Percentiles rank a stretch among this genome's conserved stretches.
These are phyloP conservation scores for Auriculariales sp. DNA, from an alignment of 768 basidiomycete genomes.

Conservation along the genomic window DNA sequence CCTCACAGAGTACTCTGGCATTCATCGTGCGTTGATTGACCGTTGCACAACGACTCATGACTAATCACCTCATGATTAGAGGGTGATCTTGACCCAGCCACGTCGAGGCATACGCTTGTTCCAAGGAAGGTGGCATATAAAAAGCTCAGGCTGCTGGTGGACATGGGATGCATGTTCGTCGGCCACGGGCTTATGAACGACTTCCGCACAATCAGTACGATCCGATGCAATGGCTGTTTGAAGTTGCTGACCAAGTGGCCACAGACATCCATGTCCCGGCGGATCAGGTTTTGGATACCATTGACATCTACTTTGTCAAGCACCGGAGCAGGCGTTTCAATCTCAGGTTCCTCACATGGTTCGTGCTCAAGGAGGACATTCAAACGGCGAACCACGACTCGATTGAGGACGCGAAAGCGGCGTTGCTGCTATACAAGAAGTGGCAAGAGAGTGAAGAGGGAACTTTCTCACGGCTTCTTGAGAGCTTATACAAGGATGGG, in stretches of 20 bases:
- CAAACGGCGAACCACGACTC: slow-evolving; percentile 93
- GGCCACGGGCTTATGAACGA: slow-evolving; percentile 96
- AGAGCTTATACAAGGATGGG: slow-evolving; percentile 70
- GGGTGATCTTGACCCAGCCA: slow-evolving; percentile 79
- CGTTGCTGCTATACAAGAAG: slow-evolving; percentile 71
- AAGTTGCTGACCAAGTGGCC: not conserved
- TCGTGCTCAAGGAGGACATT: slow-evolving; percentile 79
- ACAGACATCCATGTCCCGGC: slow-evolving; percentile 92
- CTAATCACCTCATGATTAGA: slow-evolving; percentile 6
- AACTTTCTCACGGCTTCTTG: slow-evolving; percentile 74
- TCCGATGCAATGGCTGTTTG: not conserved
- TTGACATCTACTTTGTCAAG: slow-evolving; percentile 85
- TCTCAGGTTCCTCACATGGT: slow-evolving; percentile 87
- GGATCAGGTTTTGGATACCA: slow-evolving; percentile 91
- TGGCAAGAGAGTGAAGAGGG: slow-evolving; percentile 66
- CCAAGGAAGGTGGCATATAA: slow-evolving; percentile 98
- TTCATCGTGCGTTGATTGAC: slow-evolving; percentile 50
- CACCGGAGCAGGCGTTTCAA: slow-evolving; percentile 77
- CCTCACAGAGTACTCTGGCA: slow-evolving; percentile 92
- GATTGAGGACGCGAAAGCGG: slow-evolving; percentile 90
- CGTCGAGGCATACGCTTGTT: slow-evolving; percentile 78
- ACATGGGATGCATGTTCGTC: slow-evolving; percentile 90
- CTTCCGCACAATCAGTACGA: slow-evolving; percentile 93
- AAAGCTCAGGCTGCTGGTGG: slow-evolving; percentile 84
- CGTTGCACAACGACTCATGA: not conserved